Percentiles rank a stretch among this genome's conserved stretches.
Conservation (phyloP, 2,329 filamentous ascomycete species). For the Calonectria hongkongensis region DNA sequence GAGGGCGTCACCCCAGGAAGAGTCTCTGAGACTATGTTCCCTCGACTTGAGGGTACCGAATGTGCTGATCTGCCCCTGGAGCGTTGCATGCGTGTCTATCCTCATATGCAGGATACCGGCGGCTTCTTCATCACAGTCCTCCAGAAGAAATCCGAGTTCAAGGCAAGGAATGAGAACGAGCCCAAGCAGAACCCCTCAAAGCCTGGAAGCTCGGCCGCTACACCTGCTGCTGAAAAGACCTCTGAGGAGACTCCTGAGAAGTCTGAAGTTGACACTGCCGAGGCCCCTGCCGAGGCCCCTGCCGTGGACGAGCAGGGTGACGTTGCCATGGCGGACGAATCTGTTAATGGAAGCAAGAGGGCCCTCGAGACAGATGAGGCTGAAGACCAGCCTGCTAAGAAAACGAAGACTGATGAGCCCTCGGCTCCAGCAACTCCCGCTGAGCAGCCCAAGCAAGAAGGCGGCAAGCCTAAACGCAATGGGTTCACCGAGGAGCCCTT, state of each 20-base stretch:
- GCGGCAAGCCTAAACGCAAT: slow-evolving; percentile 64
- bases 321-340: slow-evolving; percentile 56
- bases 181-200: slow-evolving; percentile 60
- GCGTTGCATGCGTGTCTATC: slow-evolving; percentile 94
- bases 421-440: slow-evolving; percentile 48
- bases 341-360: slow-evolving; percentile 60
- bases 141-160: slow-evolving; percentile 92
- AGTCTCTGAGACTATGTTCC: slow-evolving; percentile 89
- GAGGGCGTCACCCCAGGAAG: slow-evolving; percentile 76
- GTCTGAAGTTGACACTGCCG: slow-evolving; percentile 51
- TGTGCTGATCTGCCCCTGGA: slow-evolving; percentile 85
- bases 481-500: slow-evolving; percentile 90
- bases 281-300: slow-evolving; percentile 22
- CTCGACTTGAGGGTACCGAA: slow-evolving; percentile 71
- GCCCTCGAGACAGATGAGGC: slow-evolving; percentile 59
- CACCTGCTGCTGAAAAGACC: slow-evolving; percentile 43
- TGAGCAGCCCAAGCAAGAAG: slow-evolving; percentile 53
- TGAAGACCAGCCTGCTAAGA: slow-evolving; percentile 67
- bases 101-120: slow-evolving; percentile 96
- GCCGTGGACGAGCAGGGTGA: slow-evolving; percentile 54
- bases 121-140: slow-evolving; percentile 98
- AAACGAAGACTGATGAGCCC: slow-evolving; percentile 64
- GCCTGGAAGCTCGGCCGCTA: slow-evolving; percentile 39
- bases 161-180: slow-evolving; percentile 81
- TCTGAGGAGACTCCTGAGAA: slow-evolving; percentile 41